phyloP scores from a whole-genome alignment of 2,329 filamentous ascomycete species.

The Aspergillus niger region DNA sequence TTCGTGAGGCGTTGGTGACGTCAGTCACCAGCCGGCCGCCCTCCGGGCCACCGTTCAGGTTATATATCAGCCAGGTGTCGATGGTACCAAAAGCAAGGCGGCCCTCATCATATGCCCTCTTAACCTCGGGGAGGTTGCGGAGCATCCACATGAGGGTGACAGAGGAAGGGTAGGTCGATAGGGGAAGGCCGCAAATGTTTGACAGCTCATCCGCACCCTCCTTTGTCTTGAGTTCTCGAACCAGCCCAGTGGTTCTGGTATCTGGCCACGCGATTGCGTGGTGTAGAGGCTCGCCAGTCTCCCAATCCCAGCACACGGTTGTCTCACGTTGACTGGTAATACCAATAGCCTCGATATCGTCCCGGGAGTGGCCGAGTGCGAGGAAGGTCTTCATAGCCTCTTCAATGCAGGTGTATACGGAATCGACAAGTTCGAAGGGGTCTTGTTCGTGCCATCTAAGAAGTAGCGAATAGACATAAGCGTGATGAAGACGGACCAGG shows the following conservation, averaged over 20 bases:
- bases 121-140: constrained; percentile 68
- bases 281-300: constrained; percentile 76
- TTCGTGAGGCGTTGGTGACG: constrained; percentile 82
- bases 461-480: background rate
- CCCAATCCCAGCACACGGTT: constrained; percentile 78
- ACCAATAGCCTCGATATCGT: constrained; percentile 73
- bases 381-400: constrained; percentile 71
- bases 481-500: background rate
- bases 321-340: constrained; percentile 93
- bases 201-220: constrained; percentile 69
- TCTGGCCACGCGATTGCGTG: constrained; percentile 92
- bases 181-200: constrained; percentile 74
- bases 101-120: constrained; percentile 73
- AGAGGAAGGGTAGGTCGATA: constrained; percentile 86
- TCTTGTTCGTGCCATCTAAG: constrained; percentile 87
- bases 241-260: constrained; percentile 73
- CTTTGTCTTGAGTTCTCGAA: constrained; percentile 71
- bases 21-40: constrained; percentile 78
- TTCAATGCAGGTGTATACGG: constrained; percentile 78
- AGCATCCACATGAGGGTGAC: constrained; percentile 84
- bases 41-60: constrained; percentile 70
- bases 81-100: constrained; percentile 82
- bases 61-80: constrained; percentile 85
- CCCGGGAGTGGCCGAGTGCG: constrained; percentile 65
- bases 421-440: constrained; percentile 71